phyloP scores from a whole-genome alignment of 805 yeast species.

The Brettanomyces sp. region DNA sequence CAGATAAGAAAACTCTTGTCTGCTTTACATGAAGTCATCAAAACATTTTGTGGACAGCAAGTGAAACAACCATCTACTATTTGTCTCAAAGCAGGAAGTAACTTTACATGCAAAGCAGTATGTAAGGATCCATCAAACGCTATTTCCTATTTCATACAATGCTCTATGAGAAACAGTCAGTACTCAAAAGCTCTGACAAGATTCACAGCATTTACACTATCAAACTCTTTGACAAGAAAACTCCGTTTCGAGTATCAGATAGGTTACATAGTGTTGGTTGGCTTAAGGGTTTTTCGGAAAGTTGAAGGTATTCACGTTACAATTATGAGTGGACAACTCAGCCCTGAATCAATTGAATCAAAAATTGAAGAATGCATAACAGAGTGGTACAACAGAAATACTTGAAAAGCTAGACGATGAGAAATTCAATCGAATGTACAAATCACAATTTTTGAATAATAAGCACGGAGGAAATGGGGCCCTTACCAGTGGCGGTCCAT shows the following conservation, averaged over 20 bases:
- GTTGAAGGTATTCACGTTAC: conserved; percentile 52
- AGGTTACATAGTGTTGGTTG: conserved; percentile 56
- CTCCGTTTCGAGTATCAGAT: conserved; percentile 47
- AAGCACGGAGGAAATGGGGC: conserved; percentile 7
- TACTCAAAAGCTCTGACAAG: conserved; percentile 31
- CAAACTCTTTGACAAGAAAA: conserved; percentile 33
- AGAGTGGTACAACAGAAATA: conserved; percentile 28
- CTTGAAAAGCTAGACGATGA: conserved; percentile 19
- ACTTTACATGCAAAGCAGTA: conserved; percentile 24
- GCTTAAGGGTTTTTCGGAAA: conserved; percentile 39
- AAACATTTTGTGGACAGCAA: conserved; percentile 6
- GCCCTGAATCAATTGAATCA: conserved; percentile 30
- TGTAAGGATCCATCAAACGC: conserved; percentile 46
- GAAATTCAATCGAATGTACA: conserved; percentile 27
- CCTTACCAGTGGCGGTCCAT: conserved; percentile 11
- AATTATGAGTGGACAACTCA: conserved; percentile 40
- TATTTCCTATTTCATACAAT: conserved; percentile 45
- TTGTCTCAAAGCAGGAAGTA: conserved; percentile 26
- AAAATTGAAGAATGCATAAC: conserved; percentile 40
- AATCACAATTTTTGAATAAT: conserved; percentile 28
- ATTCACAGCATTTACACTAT: conserved; percentile 38
- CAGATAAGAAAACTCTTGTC: conserved; percentile 5
- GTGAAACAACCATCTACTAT: conserved; percentile 28
- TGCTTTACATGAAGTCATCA: conserved; percentile 6
- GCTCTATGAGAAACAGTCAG: conserved; percentile 36